phyloP scores from a whole-genome alignment of 73 alveolate species.

The Tetrahymena borealis region DNA sequence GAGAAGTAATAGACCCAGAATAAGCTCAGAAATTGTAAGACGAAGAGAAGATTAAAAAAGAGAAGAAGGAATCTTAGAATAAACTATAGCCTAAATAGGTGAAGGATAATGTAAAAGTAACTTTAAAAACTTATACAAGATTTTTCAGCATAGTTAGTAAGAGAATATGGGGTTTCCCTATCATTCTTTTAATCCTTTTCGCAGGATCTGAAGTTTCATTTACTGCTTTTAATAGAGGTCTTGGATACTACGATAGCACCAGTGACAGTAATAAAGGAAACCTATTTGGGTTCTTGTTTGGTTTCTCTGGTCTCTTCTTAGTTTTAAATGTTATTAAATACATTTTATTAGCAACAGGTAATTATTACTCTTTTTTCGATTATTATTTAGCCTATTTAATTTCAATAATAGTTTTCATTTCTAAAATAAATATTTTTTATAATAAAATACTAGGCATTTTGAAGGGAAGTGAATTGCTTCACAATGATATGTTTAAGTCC shows the following conservation, averaged over 20 bases:
- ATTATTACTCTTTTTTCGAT: neutral
- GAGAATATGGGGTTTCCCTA: neutral
- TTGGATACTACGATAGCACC: neutral
- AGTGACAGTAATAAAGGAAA: neutral
- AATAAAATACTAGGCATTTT: neutral
- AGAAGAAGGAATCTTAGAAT: neutral
- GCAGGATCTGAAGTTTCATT: neutral
- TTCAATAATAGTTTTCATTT: neutral
- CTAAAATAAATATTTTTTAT: neutral
- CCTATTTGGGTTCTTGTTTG: neutral
- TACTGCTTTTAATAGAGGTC: neutral
- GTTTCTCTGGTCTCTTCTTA: neutral
- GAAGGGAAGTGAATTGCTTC: neutral
- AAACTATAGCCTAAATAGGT: neutral
- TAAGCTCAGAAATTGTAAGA: neutral
- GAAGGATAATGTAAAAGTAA: neutral
- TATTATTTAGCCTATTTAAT: neutral
- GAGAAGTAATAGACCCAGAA: neutral
- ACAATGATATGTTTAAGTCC: conserved; percentile 14
- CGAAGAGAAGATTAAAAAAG: neutral
- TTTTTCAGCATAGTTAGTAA: neutral
- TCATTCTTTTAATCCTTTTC: neutral
- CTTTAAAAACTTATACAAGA: neutral
- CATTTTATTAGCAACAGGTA: neutral
- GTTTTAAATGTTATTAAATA: neutral